Percentiles rank a stretch among this genome's conserved stretches.
These are phyloP conservation scores for Lichenothelia convexa DNA, from an alignment of 495 filamentous ascomycete species.

Conservation along the genomic window DNA sequence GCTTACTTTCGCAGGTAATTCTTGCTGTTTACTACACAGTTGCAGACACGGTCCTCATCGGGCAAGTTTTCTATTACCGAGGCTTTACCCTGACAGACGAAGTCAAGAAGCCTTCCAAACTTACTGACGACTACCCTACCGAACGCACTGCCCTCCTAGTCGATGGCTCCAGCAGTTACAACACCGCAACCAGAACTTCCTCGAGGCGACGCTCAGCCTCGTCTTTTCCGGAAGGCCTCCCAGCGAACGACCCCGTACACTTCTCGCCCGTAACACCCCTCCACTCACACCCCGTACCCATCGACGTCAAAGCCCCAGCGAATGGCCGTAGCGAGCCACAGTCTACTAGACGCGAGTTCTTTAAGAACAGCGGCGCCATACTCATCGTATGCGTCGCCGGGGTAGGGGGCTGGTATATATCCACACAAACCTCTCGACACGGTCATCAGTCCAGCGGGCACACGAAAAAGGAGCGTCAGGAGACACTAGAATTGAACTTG, in stretches of 20 bases:
- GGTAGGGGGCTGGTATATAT: slow-evolving; percentile 70
- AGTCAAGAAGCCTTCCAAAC: slow-evolving; percentile 1
- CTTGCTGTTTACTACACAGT: slow-evolving; percentile 90
- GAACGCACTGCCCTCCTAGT: slow-evolving; percentile 13
- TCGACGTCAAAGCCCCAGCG: slow-evolving; percentile 8
- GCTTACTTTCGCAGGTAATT: slow-evolving; percentile 35
- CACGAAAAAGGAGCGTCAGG: slow-evolving; percentile 8
- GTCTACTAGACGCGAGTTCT: slow-evolving; percentile 32
- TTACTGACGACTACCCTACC: slow-evolving; percentile 3
- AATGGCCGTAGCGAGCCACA: slow-evolving; percentile 20
- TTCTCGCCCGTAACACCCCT: slow-evolving; percentile 67
- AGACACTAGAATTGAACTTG: slow-evolving; percentile 40
- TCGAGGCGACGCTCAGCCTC: slow-evolving; percentile 27
- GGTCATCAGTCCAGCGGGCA: slow-evolving; percentile 11
- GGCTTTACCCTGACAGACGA: slow-evolving; percentile 56
- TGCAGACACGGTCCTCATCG: slow-evolving; percentile 73
- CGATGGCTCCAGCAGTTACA: slow-evolving; percentile 9
- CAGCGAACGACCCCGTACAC: slow-evolving; percentile 35
- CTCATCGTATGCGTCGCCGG: slow-evolving; percentile 67
- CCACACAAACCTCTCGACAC: slow-evolving; percentile 20
- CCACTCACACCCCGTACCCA: slow-evolving; percentile 10
- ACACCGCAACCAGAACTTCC: slow-evolving; percentile 8
- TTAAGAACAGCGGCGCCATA: slow-evolving; percentile 56
- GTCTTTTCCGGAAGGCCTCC: slow-evolving; percentile 18
- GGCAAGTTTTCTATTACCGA: slow-evolving; percentile 86